phyloP scores from a whole-genome alignment of 768 basidiomycete species.

The Pholiota molesta region DNA sequence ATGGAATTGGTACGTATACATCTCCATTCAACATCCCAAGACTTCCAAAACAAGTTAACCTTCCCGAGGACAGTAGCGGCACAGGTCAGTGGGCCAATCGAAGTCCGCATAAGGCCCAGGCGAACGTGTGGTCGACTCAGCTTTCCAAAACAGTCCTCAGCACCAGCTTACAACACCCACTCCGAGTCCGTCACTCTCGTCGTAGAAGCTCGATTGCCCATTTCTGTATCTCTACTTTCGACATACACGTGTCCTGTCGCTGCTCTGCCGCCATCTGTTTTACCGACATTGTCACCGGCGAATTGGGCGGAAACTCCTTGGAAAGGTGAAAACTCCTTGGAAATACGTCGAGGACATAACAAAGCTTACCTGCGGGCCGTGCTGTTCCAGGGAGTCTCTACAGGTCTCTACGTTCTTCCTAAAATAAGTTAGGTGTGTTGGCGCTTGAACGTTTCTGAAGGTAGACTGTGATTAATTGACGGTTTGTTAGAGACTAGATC shows the following conservation, averaged over 20 bases:
- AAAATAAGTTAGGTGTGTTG: background rate
- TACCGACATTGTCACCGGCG: background rate
- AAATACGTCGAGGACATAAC: background rate
- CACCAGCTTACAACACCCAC: no score
- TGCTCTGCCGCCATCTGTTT: background rate
- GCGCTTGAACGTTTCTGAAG: background rate
- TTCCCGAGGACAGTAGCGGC: background rate
- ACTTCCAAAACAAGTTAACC: slow-evolving; percentile 6
- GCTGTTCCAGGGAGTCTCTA: background rate
- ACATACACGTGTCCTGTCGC: background rate
- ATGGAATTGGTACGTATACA: background rate
- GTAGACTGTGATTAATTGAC: background rate
- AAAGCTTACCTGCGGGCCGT: background rate
- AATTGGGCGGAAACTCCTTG: background rate
- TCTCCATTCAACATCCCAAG: slow-evolving; percentile 4
- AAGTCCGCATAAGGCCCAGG: no score
- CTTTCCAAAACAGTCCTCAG: no score
- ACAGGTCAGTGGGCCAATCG: background rate
- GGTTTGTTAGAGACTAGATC: no score
- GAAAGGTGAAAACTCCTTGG: background rate
- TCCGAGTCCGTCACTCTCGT: no score
- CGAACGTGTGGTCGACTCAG: no score
- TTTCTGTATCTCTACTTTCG: no score
- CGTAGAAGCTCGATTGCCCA: no score
- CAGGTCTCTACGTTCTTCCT: background rate